These are phyloP conservation scores for Mucor velutinosus DNA, from an alignment of 371 early-diverging fungal species.

Conservation along the genomic window DNA sequence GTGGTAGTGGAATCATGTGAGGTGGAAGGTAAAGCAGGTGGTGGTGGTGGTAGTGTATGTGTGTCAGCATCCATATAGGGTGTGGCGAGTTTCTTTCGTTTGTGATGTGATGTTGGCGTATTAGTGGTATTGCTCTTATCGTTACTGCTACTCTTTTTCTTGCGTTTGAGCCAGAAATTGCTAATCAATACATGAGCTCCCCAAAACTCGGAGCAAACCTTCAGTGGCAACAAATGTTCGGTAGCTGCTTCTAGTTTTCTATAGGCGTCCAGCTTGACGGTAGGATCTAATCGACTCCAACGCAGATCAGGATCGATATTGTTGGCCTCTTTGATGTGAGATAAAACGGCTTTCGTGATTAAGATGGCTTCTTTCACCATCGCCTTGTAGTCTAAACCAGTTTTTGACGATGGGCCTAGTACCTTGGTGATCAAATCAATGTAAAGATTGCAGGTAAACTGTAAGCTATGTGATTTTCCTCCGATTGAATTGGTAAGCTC, in stretches of 20 bases:
- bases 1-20: not conserved
- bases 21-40: not conserved
- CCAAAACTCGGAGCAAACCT: slow-evolving; percentile 19
- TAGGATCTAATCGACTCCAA: slow-evolving; percentile 17
- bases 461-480: slow-evolving; percentile 15
- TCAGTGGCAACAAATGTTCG: slow-evolving; percentile 16
- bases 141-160: not conserved
- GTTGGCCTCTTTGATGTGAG: slow-evolving; percentile 7
- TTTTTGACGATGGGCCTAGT: slow-evolving; percentile 9
- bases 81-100: not conserved
- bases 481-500: slow-evolving; percentile 7
- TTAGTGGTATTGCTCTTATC: not conserved
- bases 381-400: slow-evolving; percentile 13
- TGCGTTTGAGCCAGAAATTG: slow-evolving; percentile 18
- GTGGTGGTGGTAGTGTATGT: not conserved
- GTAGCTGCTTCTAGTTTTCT: slow-evolving; percentile 10
- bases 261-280: slow-evolving; percentile 16
- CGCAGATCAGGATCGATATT: slow-evolving; percentile 11
- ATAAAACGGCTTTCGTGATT: slow-evolving; percentile 14
- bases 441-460: slow-evolving; percentile 16
- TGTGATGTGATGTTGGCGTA: not conserved
- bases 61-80: not conserved
- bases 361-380: slow-evolving; percentile 20
- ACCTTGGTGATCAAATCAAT: slow-evolving; percentile 11
- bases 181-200: slow-evolving; percentile 19